Percentiles rank a stretch among this genome's conserved stretches.
These are phyloP conservation scores for Ophiostoma ips DNA, from an alignment of 2,329 filamentous ascomycete species.

Conservation along the genomic window DNA sequence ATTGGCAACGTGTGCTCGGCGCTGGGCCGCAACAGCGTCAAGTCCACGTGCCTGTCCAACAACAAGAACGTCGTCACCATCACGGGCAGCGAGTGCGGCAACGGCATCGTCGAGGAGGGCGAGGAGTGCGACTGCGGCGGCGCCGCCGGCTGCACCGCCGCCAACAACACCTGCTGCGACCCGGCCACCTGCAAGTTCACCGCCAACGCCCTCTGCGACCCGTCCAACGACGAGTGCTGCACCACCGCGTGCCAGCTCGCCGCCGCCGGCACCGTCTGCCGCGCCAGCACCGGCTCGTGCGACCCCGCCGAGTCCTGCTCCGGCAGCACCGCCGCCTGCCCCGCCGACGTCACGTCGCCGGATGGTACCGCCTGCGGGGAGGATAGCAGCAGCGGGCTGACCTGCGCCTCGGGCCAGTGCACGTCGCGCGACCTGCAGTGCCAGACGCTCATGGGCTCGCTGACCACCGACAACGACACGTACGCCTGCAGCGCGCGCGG, in stretches of 20 bases:
- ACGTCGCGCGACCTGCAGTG: conserved; percentile 87
- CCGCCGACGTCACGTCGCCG: conserved; percentile 51
- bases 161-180: conserved; percentile 69
- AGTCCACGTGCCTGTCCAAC: conserved; percentile 63
- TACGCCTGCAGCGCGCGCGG: conserved; percentile 60
- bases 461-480: conserved; percentile 61
- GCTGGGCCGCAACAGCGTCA: conserved; percentile 62
- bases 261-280: conserved; percentile 58
- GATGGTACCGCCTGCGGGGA: conserved; percentile 59
- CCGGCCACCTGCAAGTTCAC: conserved; percentile 76
- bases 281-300: conserved; percentile 63
- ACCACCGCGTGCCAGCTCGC: conserved; percentile 52
- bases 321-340: conserved; percentile 60
- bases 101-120: conserved; percentile 87
- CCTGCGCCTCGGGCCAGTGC: conserved; percentile 86
- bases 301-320: conserved; percentile 76
- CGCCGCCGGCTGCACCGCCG: conserved; percentile 51
- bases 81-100: conserved; percentile 76
- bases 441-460: conserved; percentile 64
- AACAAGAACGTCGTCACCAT: conserved; percentile 76
- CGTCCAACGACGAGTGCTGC: conserved; percentile 73
- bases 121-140: conserved; percentile 97
- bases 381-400: conserved; percentile 31
- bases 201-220: conserved; percentile 61
- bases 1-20: conserved; percentile 91